Evolutionary conservation across 2,329 filamentous ascomycete genomes (phyloP), one percentile per base, ranked within the genome.

Genomic region (Diaporthe aspalathi): DNA sequence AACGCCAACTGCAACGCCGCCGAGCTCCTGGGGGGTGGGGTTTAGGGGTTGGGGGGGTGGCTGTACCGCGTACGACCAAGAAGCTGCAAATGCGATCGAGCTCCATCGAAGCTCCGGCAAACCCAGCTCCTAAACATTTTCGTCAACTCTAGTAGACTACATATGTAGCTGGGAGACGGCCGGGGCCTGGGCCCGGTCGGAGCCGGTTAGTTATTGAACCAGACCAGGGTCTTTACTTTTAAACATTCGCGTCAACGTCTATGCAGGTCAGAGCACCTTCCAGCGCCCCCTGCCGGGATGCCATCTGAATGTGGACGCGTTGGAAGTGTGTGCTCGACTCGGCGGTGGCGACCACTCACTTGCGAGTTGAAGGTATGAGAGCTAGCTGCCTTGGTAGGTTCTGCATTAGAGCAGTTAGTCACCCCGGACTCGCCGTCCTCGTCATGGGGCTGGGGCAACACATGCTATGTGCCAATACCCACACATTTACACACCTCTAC

Each of bases 121-220:
- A 12, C 9, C 29, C 40, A 50, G 53, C 53, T 68, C 53, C 67
- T 60, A n/a, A 27, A 43, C n/a, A 40, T 68, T 52, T 68, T 60
- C 67, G 53, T 35, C 29, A 50, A 35, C 2, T 38, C 11, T 38
- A 38, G 35, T 12, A 38, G 35, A 38, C 35, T 12, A 38, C n/a
- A n/a, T n/a, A n/a, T 2, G 32, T 65, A 43, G 38, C 45, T 43
- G 43, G 45, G 27, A 45, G 17, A 49, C 27, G 43, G 43, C 43
- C 53, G 53, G 53, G 45, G 60, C 27, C 29, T 38, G n/a, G 29
- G 24, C 45, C 45, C 43, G 29, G 29, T 24, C 22, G 45, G n/a
- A 32, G 32, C 45, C 60, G 60, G 45, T 16, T 35, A 65, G n/a
- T 22, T 24, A 35, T 20, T 17, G 45, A 29, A 22, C 45, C 17